Evolutionary conservation across 2,329 filamentous ascomycete species (phyloP).

Genomic region (Didymosphaeria variabile): DNA sequence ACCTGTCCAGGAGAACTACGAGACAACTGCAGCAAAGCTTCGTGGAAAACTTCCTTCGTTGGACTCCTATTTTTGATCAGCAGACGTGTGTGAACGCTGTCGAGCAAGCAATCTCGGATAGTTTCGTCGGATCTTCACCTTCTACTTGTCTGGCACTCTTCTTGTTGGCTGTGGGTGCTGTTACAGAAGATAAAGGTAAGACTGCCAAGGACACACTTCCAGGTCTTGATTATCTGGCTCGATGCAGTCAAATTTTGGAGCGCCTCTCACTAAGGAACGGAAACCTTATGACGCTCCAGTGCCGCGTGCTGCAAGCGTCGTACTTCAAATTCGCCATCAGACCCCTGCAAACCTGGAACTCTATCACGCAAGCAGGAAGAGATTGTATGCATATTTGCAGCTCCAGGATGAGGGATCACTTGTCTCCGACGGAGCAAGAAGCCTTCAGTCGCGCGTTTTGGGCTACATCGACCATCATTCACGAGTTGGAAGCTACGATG

Average conservation of each 20-base stretch:
- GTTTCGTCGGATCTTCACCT: slow-evolving; percentile 23
- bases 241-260: slow-evolving; percentile 33
- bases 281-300: slow-evolving; percentile 32
- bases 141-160: slow-evolving; percentile 34
- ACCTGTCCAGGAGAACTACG: slow-evolving; percentile 31
- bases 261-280: slow-evolving; percentile 32
- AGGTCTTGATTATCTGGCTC: slow-evolving; percentile 37
- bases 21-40: slow-evolving; percentile 36
- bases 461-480: slow-evolving; percentile 35
- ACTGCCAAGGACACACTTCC: slow-evolving; percentile 17
- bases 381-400: slow-evolving; percentile 39
- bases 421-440: slow-evolving; percentile 29
- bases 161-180: slow-evolving; percentile 33
- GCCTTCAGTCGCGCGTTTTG: slow-evolving; percentile 40
- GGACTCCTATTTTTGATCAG: slow-evolving; percentile 39
- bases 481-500: slow-evolving; percentile 40
- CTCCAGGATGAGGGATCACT: slow-evolving; percentile 29
- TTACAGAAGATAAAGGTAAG: slow-evolving; percentile 30
- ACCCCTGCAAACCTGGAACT: slow-evolving; percentile 37
- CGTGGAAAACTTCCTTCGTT: slow-evolving; percentile 39
- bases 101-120: slow-evolving; percentile 23
- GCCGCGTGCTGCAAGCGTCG: slow-evolving; percentile 36
- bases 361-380: slow-evolving; percentile 32
- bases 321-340: slow-evolving; percentile 39
- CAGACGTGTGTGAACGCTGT: slow-evolving; percentile 29